Conservation (phyloP, 1,284 basidiomycete species). For the Ganoderma boninense region DNA sequence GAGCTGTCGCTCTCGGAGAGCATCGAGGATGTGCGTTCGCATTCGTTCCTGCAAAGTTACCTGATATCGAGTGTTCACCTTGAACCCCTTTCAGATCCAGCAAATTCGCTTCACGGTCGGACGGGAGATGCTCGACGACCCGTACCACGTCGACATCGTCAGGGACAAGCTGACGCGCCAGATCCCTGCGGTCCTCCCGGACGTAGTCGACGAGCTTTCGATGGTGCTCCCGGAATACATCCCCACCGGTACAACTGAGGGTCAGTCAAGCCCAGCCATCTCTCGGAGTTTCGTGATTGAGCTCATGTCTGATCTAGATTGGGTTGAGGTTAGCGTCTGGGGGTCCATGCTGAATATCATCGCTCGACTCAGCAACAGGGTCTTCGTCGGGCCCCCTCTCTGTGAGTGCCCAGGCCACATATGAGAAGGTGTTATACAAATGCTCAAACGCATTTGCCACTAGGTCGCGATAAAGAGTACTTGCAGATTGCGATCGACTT, state of each 20-base stretch:
- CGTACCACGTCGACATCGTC: constrained; percentile 39
- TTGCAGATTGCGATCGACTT: constrained; percentile 25
- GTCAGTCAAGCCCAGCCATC: constrained; percentile 4
- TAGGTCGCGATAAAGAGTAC: constrained; percentile 27
- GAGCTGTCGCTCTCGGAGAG: constrained; percentile 46
- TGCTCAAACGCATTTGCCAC: background rate
- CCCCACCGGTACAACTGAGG: constrained; percentile 23
- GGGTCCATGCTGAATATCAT: constrained; percentile 48
- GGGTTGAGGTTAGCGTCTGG: constrained; percentile 16
- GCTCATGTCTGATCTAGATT: constrained; percentile 8
- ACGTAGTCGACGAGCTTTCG: constrained; percentile 39
- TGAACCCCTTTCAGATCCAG: background rate
- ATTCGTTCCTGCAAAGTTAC: no score
- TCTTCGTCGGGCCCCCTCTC: constrained; percentile 53
- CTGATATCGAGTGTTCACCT: no score
- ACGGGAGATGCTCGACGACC: constrained; percentile 31
- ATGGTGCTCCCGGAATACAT: constrained; percentile 31
- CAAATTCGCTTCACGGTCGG: constrained; percentile 37
- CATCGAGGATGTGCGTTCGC: constrained; percentile 43
- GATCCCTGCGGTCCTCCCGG: constrained; percentile 34
- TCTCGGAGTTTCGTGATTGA: no score
- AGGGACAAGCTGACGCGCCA: constrained; percentile 35
- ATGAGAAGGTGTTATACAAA: background rate
- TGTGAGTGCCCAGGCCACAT: constrained; percentile 37
- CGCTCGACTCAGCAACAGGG: constrained; percentile 53